A percentile compares a stretch with the other conserved stretches of the same genome.
Evolutionary conservation across 352 stramenopile genomes (phyloP).

Genomic region (Blastocystis sp.): DNA sequence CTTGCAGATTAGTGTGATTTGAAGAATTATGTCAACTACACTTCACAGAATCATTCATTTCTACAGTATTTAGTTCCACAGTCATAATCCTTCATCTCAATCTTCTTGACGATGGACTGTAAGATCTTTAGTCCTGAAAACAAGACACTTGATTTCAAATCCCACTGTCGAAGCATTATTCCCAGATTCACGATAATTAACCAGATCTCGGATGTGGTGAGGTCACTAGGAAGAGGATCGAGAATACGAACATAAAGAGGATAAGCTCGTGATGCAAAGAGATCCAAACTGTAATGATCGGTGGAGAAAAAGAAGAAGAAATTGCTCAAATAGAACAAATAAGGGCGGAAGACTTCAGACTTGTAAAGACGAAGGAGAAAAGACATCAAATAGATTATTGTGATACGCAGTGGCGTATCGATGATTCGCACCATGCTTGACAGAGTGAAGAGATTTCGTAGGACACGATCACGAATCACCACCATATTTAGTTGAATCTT

Average conservation of each 20-base stretch:
- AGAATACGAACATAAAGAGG: not conserved
- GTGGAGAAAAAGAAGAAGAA: not conserved
- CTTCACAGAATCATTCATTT: not conserved
- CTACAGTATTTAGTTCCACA: not conserved
- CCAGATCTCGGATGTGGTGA: not conserved
- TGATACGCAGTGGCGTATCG: not conserved
- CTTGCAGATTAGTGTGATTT: not conserved
- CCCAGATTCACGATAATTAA: not conserved
- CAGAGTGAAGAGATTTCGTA: not conserved
- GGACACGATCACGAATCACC: not conserved
- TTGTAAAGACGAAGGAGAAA: not conserved
- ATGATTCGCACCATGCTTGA: not conserved
- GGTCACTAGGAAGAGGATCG: not conserved
- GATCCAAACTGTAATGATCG: not conserved
- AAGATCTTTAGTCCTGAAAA: not conserved
- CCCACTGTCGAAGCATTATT: not conserved
- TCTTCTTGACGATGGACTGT: not conserved
- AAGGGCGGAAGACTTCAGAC: not conserved
- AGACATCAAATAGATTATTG: not conserved
- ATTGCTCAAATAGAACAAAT: not conserved
- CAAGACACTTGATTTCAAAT: not conserved
- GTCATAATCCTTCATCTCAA: not conserved
- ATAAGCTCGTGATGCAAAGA: not conserved
- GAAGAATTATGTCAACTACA: not conserved
- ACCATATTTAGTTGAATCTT: not conserved